These are phyloP conservation scores for Botrytis aclada DNA, from an alignment of 2,329 filamentous ascomycete genomes.

Conservation along the genomic window DNA sequence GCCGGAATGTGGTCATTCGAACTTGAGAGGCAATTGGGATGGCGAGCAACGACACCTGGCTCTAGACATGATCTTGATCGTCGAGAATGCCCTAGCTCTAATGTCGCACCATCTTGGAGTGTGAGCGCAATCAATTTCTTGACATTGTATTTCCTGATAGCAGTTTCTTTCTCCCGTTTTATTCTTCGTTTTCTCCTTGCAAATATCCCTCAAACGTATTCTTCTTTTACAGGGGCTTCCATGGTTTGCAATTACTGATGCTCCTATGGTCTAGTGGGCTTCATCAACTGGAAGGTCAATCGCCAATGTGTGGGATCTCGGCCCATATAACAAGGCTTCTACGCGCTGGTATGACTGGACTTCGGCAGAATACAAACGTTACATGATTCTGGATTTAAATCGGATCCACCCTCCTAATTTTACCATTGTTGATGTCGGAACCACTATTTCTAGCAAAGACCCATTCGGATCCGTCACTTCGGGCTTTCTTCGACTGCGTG, in stretches of 20 bases:
- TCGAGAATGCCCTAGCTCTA: neutral
- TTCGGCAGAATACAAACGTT: neutral
- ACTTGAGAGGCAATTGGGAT: neutral
- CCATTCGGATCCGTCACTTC: neutral
- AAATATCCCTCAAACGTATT: neutral
- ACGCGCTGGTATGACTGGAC: neutral
- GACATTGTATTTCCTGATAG: neutral
- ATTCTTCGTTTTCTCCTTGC: neutral
- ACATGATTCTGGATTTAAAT: neutral
- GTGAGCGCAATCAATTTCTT: neutral
- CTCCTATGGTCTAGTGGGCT: neutral
- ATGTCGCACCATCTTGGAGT: conserved; percentile 10
- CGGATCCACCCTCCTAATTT: neutral
- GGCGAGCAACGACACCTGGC: neutral
- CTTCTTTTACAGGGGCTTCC: neutral
- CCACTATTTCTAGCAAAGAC: neutral
- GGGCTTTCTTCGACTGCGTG: neutral
- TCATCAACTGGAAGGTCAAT: neutral
- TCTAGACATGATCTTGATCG: neutral
- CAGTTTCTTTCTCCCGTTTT: neutral
- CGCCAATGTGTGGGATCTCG: rapidly evolving
- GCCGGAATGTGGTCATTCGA: conserved; percentile 5
- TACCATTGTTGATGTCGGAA: neutral
- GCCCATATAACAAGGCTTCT: neutral
- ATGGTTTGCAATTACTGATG: neutral